Evolutionary conservation across 192 early-diverging fungal species (phyloP).

Genomic region (Spizellomyces sp.): DNA sequence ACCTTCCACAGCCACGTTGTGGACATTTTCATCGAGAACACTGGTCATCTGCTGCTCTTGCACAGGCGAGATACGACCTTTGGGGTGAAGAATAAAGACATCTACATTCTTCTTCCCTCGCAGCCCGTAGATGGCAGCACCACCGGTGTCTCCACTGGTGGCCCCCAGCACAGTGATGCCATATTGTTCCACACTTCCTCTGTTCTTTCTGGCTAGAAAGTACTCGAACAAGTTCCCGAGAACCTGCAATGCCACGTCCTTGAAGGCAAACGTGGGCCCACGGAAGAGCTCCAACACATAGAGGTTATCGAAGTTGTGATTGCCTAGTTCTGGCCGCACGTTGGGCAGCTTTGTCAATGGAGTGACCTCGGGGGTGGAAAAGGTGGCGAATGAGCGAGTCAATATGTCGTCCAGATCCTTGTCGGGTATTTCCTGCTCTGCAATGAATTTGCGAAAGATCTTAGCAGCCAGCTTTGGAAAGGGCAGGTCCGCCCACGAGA

Average conservation of each 20-base stretch:
- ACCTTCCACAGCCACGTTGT: conserved; percentile 89
- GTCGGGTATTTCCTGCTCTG: conserved; percentile 72
- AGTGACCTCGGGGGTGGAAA: conserved; percentile 73
- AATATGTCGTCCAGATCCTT: conserved; percentile 70
- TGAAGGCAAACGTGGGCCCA: conserved; percentile 98
- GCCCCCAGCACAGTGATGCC: conserved; percentile 89
- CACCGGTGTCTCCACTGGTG: conserved; percentile 96
- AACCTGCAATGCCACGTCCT: conserved; percentile 97
- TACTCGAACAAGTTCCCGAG: conserved; percentile 98
- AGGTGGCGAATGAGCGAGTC: conserved; percentile 74
- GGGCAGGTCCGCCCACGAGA: conserved; percentile 70
- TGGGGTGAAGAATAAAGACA: conserved; percentile 92
- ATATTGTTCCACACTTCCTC: conserved; percentile 47
- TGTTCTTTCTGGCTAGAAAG: conserved; percentile 75
- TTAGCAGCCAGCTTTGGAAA: conserved; percentile 83
- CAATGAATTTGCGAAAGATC: conserved; percentile 85
- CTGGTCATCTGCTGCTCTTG: conserved; percentile 99
- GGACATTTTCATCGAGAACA: conserved; percentile 90
- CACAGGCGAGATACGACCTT: conserved; percentile 86
- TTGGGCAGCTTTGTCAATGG: conserved; percentile 73
- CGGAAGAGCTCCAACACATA: conserved; percentile 90
- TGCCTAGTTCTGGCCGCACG: conserved; percentile 40
- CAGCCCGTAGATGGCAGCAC: conserved; percentile 96
- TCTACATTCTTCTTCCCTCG: conserved; percentile 89
- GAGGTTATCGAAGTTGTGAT: conserved; percentile 20